Conservation (phyloP, 306 rosid species). For the Carpinus fangiana region DNA sequence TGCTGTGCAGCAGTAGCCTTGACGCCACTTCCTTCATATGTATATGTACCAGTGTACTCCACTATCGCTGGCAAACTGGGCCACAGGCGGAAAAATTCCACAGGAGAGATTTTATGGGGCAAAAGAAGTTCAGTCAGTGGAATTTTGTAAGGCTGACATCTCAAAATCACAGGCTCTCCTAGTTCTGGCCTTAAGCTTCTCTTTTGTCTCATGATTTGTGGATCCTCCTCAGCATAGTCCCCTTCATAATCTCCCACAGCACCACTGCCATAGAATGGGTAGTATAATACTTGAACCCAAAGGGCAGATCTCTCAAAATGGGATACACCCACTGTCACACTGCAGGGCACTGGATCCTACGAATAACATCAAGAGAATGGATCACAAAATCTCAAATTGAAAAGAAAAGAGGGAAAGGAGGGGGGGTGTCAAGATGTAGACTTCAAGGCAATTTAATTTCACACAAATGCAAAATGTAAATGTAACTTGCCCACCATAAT, state of each 20-base stretch:
- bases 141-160: slow-evolving; percentile 94
- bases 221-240: slow-evolving; percentile 93
- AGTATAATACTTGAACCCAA: slow-evolving; percentile 97
- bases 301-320: slow-evolving; percentile 94
- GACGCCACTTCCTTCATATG: slow-evolving; percentile 98
- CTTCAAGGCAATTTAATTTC: neutral
- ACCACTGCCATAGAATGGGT: slow-evolving; percentile 95
- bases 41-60: slow-evolving; percentile 94
- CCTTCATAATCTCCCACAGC: slow-evolving; percentile 91
- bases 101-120: slow-evolving; percentile 93
- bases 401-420: neutral
- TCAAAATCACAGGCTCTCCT: slow-evolving; percentile 95
- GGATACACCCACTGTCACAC: slow-evolving; percentile 96
- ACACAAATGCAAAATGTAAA: neutral
- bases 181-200: slow-evolving; percentile 95
- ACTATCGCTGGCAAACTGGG: slow-evolving; percentile 94
- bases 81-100: slow-evolving; percentile 96
- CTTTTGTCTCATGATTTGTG: slow-evolving; percentile 86
- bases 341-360: slow-evolving; percentile 93
- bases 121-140: slow-evolving; percentile 90
- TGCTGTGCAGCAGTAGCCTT: slow-evolving; percentile 98
- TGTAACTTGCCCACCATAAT: neutral
- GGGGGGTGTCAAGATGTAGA: neutral
- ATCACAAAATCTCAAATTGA: slow-evolving; percentile 28
- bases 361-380: slow-evolving; percentile 28